Evolutionary conservation across 2,329 filamentous ascomycete genomes (phyloP), one percentile per base, ranked within the genome.

Genomic region (Fusarium hostae): DNA sequence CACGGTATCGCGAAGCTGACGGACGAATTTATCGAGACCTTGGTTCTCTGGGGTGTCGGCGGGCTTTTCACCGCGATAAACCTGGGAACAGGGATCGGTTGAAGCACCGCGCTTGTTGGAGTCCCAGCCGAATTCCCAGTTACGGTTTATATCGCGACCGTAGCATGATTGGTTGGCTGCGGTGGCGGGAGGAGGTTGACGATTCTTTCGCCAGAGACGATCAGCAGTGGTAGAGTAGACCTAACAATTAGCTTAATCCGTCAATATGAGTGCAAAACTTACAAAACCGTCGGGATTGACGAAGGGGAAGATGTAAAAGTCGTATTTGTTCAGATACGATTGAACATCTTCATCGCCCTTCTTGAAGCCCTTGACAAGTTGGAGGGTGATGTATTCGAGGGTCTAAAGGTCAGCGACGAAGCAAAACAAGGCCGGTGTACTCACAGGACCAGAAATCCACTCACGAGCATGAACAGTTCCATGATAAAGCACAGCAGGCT

Each of bases 371-470:
- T 80, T 80, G 47, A 87, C 76, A 6, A 88, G 79, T 20, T 83
- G 79, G 10, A 81, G 81, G 2, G 84, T 81, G 26, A 87, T 77
- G 72, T 87, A 88, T 71, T 88, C 85, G 16, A 82, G 79, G 10
- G 80, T 79, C 79, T 79, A 47, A 50, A 34, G 20, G 30, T 68
- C 34, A 72, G 54, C 26, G 4, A 41, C 11, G 30, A 22, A 45
- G 40, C 3, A 28, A 26, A 35, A 37, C 20, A 35, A 16, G 4
- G 13, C 9, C 7, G 7, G 4, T 1, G 18, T 5, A 92, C 82
- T 91, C 86, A 85, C 84, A 68, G 85, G 84, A 1, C 84, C 82
- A 22, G 83, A 82, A 51, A 88, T 87, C 86, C 86, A 88, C 78
- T 88, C 86, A 37, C 86, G 80, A 12, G 86, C 84, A 74, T 89